Base-by-base conservation (phyloP, 1,284 basidiomycete species). In the Ceratobasidium sp. region DNA sequence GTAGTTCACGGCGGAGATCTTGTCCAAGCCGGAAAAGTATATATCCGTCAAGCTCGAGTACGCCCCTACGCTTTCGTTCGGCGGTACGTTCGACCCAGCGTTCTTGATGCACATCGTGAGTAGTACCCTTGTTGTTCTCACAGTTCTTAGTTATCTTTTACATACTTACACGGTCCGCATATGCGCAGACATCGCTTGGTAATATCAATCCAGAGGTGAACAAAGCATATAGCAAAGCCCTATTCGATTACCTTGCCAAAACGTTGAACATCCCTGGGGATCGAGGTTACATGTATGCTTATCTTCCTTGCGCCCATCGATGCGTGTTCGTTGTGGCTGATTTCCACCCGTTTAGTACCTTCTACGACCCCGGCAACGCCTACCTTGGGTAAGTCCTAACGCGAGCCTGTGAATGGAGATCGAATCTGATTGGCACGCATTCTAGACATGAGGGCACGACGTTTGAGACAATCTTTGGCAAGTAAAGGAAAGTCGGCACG, bases 21-120 rank as follows among this genome's bases (percentile, higher is more conserved):
- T 91, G 62, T 81, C 81, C 1, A 91, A 91, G 79, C 89, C 89
- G 0, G 86, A 89, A 78, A 54, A 76, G 7, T 85, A 85, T 76
- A 87, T 92, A 76, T 84, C 84, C 11, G 82, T 88, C 75, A 84
- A 84, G 74, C 86, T 89, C 78, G 84, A 80, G 19, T 85, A 90
- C 81, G 88, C 89, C 74, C 88, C 91, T 66, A 84, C 82, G 45
- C 84, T 91, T 76, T 85, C 87, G 6, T 91, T 89, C 79, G 83
- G 79, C 19, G 90, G 90, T 6, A 87, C 86, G 9, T 87, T 90
- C 64, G 90, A 91, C 19, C 91, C 90, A 31, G 89, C 90, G 0
- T 87, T 90, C 80, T 81, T 86, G 64, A 81, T 91, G 76, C 82
- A 80, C 57, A 82, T 91, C 74, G 91, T 91, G 76, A 73, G 89